These are phyloP conservation scores for Linnemannia exigua DNA, from an alignment of 192 early-diverging fungal species.

Conservation along the genomic window DNA sequence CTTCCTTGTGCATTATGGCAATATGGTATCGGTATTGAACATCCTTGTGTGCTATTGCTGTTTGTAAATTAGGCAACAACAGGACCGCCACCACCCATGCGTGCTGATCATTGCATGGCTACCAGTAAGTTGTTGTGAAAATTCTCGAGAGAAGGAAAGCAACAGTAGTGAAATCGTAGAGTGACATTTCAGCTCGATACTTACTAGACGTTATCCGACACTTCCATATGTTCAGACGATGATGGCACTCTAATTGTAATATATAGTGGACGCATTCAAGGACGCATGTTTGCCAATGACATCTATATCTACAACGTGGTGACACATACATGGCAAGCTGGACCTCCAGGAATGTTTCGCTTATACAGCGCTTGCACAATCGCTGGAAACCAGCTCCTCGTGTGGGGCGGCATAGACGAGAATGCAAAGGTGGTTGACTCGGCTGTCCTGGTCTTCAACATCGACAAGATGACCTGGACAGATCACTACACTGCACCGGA, in stretches of 20 bases:
- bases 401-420: slow-evolving; percentile 33
- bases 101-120: slow-evolving; percentile 50
- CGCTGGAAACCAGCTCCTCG: slow-evolving; percentile 37
- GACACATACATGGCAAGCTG: slow-evolving; percentile 18
- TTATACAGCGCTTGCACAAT: slow-evolving; percentile 30
- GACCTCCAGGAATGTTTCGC: slow-evolving; percentile 18
- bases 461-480: slow-evolving; percentile 19
- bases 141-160: neutral
- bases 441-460: slow-evolving; percentile 22
- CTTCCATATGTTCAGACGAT: slow-evolving; percentile 26
- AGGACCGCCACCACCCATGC: slow-evolving; percentile 24
- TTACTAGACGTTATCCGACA: too few relatives aligned
- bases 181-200: neutral
- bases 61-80: slow-evolving; percentile 16
- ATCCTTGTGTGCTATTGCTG: neutral
- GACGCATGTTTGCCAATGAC: neutral
- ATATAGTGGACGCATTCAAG: slow-evolving; percentile 27
- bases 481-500: slow-evolving; percentile 21
- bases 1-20: neutral
- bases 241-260: slow-evolving; percentile 34
- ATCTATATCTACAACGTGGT: slow-evolving; percentile 26
- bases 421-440: neutral
- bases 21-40: neutral
- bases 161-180: neutral
- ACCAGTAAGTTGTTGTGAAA: slow-evolving; percentile 25